Conservation (phyloP, 108 stramenopile species). For the Stephanodiscus triporus region DNA sequence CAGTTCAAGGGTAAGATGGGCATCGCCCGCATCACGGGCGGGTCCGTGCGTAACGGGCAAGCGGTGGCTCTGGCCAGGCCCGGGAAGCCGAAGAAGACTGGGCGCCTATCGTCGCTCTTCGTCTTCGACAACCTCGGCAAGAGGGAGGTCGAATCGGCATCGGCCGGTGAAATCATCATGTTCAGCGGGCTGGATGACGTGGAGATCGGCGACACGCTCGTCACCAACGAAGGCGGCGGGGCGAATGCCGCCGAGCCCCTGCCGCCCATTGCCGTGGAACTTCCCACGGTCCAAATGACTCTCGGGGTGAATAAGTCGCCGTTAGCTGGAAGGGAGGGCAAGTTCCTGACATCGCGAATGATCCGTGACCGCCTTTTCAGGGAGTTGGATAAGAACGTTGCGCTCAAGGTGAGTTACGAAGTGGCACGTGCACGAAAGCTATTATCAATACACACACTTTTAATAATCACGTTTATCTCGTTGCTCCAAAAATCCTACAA, state of each 20-base stretch:
- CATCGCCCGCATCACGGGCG: slow-evolving; percentile 92
- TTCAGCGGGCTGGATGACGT: slow-evolving; percentile 91
- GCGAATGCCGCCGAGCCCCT: slow-evolving; percentile 85
- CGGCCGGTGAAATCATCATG: slow-evolving; percentile 98
- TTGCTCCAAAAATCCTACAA: slow-evolving; percentile 19
- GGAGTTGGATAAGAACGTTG: slow-evolving; percentile 97
- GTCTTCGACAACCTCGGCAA: slow-evolving; percentile 97
- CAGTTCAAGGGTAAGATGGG: slow-evolving; percentile 99
- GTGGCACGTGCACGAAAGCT: neutral
- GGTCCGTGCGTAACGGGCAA: slow-evolving; percentile 83
- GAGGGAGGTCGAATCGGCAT: slow-evolving; percentile 84
- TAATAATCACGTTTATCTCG: too few species aligned
- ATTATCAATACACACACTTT: neutral
- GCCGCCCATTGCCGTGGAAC: slow-evolving; percentile 96
- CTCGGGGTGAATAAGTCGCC: slow-evolving; percentile 99
- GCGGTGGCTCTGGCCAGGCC: slow-evolving; percentile 78
- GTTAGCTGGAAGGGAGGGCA: slow-evolving; percentile 97
- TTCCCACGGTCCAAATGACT: slow-evolving; percentile 98
- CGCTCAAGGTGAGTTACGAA: slow-evolving; percentile 56
- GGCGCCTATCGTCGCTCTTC: slow-evolving; percentile 85
- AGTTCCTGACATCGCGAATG: slow-evolving; percentile 94
- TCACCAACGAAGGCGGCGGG: slow-evolving; percentile 85
- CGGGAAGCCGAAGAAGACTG: slow-evolving; percentile 78
- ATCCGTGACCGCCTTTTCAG: slow-evolving; percentile 97
- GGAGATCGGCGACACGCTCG: slow-evolving; percentile 95